phyloP scores from a whole-genome alignment of 2,329 filamentous ascomycete genomes.

The Pseudonectria buxi region DNA sequence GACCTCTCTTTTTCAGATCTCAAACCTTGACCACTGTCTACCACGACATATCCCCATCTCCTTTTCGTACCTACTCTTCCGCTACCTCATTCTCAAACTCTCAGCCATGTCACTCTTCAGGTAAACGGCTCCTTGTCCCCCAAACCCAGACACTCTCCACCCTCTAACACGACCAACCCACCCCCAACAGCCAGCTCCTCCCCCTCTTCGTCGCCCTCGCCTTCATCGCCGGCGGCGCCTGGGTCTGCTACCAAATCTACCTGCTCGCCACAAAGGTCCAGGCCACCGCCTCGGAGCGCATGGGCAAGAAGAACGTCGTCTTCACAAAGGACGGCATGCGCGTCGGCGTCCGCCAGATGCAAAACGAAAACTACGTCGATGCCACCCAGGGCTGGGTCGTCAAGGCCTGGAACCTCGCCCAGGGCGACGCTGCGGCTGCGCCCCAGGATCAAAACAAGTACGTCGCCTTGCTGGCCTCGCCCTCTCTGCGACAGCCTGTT shows the following conservation, averaged over 20 bases:
- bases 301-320: constrained; percentile 68
- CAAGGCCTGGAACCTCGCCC: constrained; percentile 57
- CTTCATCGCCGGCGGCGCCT: constrained; percentile 52
- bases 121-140: constrained; percentile 5
- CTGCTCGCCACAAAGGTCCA: constrained; percentile 60
- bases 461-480: not conserved
- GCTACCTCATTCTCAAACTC: too few relatives aligned
- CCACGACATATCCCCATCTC: too few relatives aligned
- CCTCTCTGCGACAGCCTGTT: not conserved
- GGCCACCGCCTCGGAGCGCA: constrained; percentile 57
- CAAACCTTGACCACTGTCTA: too few relatives aligned
- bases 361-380: constrained; percentile 66
- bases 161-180: constrained; percentile 4
- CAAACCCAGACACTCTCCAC: not conserved
- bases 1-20: too few relatives aligned
- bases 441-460: constrained; percentile 8
- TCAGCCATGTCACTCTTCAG: constrained; percentile 6
- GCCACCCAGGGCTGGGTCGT: constrained; percentile 63
- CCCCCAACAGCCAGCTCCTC: constrained; percentile 47
- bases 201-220: constrained; percentile 62
- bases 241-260: constrained; percentile 68
- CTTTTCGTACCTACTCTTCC: not conserved
- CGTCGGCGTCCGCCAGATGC: constrained; percentile 63
- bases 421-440: constrained; percentile 17
- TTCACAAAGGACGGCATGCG: constrained; percentile 70